Conservation (phyloP, 345 rosid genomes). For the Turritis glabra region DNA sequence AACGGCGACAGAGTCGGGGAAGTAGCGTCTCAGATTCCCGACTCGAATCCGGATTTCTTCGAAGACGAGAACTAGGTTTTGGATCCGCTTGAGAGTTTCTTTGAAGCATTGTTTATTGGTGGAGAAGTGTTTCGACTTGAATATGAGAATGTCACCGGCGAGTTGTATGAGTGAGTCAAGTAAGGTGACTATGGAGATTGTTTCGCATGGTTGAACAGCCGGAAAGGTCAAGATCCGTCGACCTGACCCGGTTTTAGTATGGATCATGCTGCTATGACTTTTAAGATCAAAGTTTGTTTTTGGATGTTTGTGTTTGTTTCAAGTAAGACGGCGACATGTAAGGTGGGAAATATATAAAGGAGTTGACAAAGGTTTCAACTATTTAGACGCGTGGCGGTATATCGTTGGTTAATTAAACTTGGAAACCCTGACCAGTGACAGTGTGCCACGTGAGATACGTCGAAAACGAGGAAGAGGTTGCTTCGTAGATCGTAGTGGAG, state of each 20-base stretch:
- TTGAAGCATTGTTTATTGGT: constrained; percentile 54
- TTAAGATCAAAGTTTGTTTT: constrained; percentile 5
- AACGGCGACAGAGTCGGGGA: constrained; percentile 41
- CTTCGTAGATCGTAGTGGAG: constrained; percentile 21
- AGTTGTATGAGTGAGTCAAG: constrained; percentile 54
- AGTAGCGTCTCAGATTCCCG: constrained; percentile 22
- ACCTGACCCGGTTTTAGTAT: constrained; percentile 10
- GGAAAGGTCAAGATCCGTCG: constrained; percentile 75
- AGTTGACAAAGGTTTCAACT: neutral
- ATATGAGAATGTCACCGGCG: constrained; percentile 46
- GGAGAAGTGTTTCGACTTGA: constrained; percentile 47
- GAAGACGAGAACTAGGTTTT: constrained; percentile 55
- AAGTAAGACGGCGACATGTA: neutral
- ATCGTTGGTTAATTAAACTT: neutral
- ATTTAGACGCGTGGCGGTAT: neutral
- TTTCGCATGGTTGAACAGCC: constrained; percentile 73
- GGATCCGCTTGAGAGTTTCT: constrained; percentile 53
- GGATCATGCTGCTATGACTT: constrained; percentile 18
- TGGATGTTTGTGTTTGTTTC: constrained; percentile 19
- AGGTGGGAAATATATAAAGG: constrained; percentile 2
- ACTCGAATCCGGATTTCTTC: constrained; percentile 57
- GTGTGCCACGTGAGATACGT: constrained; percentile 25
- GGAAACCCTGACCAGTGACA: constrained; percentile 32
- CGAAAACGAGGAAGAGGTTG: constrained; percentile 28
- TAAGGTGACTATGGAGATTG: constrained; percentile 55